Evolutionary conservation across 306 rosid genomes (phyloP), one percentile per base, ranked within the genome.

Genomic region (Malus sieversii): DNA sequence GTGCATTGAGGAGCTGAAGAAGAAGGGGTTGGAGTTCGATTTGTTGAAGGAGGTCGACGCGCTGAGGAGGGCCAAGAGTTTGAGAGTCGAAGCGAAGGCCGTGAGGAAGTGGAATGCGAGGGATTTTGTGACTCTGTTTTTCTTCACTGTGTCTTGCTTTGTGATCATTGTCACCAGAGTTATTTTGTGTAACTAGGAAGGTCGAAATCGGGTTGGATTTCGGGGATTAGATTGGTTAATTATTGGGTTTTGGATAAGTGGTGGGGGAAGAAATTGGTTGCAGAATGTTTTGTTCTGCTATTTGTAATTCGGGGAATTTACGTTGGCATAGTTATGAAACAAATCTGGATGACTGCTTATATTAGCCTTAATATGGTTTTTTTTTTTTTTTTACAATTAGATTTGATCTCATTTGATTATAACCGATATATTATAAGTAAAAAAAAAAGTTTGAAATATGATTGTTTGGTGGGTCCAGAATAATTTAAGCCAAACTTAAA

Each of bases 31-130:
- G 66, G 97, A 90, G 62, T 96, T 96, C 77, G 99, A 96, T 84
- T 35, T 96, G 96, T 71, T 92, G 66, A 92, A 89, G 78, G 99
- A 96, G 73, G 99, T 96, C 1, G 99, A 96, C 79, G 99, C 99
- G 16, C 85, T 96, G 3, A 81, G 99, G 20, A 89, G 96, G 73
- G 98, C 97, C 0, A 96, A 96, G 83, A 96, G 99, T 68, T 74
- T 96, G 84, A 77, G 92, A 13, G 91, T 90, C 1, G 97, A 89
- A 66, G 57, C 59, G 0, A 92, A 90, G 77, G 88, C 79, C 8
- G 97, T 90, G 25, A 79, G 84, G 51, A 96, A 89, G 77, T 96
- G 99, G 99, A 88, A 93, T 66, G 86, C 93, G 0, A 92, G 97
- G 78, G 98, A 96, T 74, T 87, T 92, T 23, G 92, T 87, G 2